Percentiles rank a stretch among this genome's conserved stretches.
Evolutionary conservation across 2,329 filamentous ascomycete genomes (phyloP).

Genomic region (Clonostachys rhizophaga): DNA sequence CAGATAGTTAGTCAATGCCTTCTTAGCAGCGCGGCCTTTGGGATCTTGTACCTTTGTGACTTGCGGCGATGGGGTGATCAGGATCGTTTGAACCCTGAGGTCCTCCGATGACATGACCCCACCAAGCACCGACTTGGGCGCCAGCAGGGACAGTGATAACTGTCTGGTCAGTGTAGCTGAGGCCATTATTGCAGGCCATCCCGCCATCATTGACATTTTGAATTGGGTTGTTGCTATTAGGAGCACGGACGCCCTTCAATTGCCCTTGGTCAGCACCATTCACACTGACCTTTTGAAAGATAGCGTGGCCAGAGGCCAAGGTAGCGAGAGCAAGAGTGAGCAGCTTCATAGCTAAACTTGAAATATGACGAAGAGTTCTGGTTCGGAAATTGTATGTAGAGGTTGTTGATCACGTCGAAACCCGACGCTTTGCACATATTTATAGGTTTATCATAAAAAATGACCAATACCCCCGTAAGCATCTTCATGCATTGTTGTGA

Average conservation of each 20-base stretch:
- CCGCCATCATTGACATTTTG: conserved; percentile 40
- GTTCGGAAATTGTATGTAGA: too few relatives aligned
- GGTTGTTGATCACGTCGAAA: too few relatives aligned
- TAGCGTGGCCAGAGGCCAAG: background rate
- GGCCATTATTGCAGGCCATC: conserved; percentile 41
- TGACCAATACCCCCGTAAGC: too few relatives aligned
- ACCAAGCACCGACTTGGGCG: conserved; percentile 45
- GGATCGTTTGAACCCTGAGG: conserved; percentile 41
- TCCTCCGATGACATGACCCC: conserved; percentile 50
- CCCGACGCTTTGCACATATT: too few relatives aligned
- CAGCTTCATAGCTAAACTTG: too few relatives aligned
- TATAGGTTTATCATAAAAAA: too few relatives aligned
- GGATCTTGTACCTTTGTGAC: background rate
- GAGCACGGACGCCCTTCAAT: background rate
- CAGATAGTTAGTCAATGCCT: background rate
- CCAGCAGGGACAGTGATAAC: conserved; percentile 45
- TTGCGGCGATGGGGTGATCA: conserved; percentile 45
- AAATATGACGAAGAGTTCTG: too few relatives aligned
- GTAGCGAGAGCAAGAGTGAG: too few relatives aligned
- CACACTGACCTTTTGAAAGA: background rate
- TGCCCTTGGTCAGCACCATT: background rate
- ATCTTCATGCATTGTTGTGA: too few relatives aligned
- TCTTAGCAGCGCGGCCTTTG: too few relatives aligned
- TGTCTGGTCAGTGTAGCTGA: conserved; percentile 29
- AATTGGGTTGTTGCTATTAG: conserved; percentile 42